Base-by-base conservation (phyloP, 2,329 filamentous ascomycete species). In the Phoma herbarum region DNA sequence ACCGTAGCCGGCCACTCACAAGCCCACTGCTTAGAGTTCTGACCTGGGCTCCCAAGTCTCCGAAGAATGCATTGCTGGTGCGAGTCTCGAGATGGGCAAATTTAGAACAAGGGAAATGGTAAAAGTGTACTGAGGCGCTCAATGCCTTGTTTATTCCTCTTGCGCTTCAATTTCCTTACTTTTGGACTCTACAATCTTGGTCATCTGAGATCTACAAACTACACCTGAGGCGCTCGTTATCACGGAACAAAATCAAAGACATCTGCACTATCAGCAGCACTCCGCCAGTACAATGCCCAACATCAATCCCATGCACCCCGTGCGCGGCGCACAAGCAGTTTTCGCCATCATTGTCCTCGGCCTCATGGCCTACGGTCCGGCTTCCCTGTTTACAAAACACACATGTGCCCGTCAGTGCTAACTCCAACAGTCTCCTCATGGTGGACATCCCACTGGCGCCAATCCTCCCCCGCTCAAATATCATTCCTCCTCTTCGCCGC, bases 401-500 rank as follows among this genome's bases (percentile, higher is more conserved):
- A n/a, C 16, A 8, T 9, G 14, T n/a, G 22, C 22, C 9, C 14
- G 35, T 20, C 46, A 33, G 59, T 41, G 53, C 54, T 52, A 33
- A 46, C 44, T 4, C 28, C 18, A 23, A 41, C 66, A 90, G 88
- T 88, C 61, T 83, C 88, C 37, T 78, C 79, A 66, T 81, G 80
- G 78, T 83, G 80, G 77, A 80, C 78, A 48, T 66, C 72, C 47
- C 82, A 85, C 67, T 89, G 84, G 68, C 78, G 78, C 73, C 73
- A 81, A 72, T 67, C 74, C 50, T 81, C 79, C 33, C 88, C 89
- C 8, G 81, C 84, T 11, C 79, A 83, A 33, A 81, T 90, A 74
- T 88, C 88, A 78, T 96, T 95, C 80, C 84, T 94, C 78, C 82
- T 96, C 78, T 96, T 96, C 84, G 84, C 83, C 73, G 82, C 87